Evolutionary conservation across 108 stramenopile genomes (phyloP).

Genomic region (Cyclotella cryptica): DNA sequence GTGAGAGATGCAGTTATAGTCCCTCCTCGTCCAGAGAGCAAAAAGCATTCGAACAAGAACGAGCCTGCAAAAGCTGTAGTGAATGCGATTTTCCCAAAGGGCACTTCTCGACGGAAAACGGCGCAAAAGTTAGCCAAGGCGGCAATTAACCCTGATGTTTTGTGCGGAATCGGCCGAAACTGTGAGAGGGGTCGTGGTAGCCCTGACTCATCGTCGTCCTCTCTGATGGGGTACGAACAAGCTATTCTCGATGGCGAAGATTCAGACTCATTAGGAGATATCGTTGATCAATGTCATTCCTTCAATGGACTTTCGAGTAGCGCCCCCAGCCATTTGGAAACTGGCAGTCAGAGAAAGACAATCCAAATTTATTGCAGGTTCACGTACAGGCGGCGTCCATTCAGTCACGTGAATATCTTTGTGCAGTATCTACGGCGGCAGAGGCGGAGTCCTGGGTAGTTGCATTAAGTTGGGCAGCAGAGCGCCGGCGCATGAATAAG

Average conservation of each 20-base stretch:
- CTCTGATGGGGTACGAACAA: slow-evolving; percentile 35
- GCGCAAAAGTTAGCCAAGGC: slow-evolving; percentile 52
- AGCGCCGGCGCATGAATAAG: slow-evolving; percentile 36
- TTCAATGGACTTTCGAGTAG: slow-evolving; percentile 5
- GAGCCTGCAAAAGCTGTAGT: slow-evolving; percentile 40
- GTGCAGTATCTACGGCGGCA: slow-evolving; percentile 78
- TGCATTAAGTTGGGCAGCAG: slow-evolving; percentile 83
- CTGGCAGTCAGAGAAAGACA: background rate
- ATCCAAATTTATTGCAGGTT: slow-evolving; percentile 24
- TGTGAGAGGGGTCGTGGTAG: slow-evolving; percentile 31
- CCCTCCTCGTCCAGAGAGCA: slow-evolving; percentile 5
- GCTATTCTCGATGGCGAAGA: slow-evolving; percentile 24
- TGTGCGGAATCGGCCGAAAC: slow-evolving; percentile 35
- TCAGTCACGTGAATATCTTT: slow-evolving; percentile 79
- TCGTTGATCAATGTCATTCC: background rate
- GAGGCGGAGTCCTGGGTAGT: slow-evolving; percentile 88
- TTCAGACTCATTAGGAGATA: slow-evolving; percentile 1
- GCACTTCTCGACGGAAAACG: slow-evolving; percentile 35
- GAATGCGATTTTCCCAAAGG: slow-evolving; percentile 50
- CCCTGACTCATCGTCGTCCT: slow-evolving; percentile 35
- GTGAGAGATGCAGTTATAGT: slow-evolving; percentile 29
- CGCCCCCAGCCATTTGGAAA: slow-evolving; percentile 7
- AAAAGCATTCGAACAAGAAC: slow-evolving; percentile 19
- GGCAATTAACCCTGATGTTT: slow-evolving; percentile 46
- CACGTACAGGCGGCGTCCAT: slow-evolving; percentile 45